Percentiles rank a stretch among this genome's conserved stretches.
phyloP scores from a whole-genome alignment of 192 early-diverging fungal genomes.

The Umbelopsis sp. region DNA sequence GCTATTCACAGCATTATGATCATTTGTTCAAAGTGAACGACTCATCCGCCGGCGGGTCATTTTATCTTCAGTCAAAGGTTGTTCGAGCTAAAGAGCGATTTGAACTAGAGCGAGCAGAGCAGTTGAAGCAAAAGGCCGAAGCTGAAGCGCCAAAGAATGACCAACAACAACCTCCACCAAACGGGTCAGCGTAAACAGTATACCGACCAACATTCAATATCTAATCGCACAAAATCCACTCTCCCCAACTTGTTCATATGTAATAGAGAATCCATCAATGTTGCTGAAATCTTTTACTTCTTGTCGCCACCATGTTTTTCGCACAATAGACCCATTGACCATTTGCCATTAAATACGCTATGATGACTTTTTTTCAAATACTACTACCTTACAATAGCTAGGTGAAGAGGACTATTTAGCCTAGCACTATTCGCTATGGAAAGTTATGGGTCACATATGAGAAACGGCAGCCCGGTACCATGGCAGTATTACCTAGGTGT shows the following conservation, averaged over 20 bases:
- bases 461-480: too few relatives aligned
- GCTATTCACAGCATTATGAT: constrained; percentile 69
- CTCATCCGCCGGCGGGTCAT: constrained; percentile 82
- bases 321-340: not conserved
- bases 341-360: not conserved
- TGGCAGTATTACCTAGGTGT: too few relatives aligned
- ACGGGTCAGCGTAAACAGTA: not conserved
- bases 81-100: constrained; percentile 92
- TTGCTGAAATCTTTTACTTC: constrained; percentile 1
- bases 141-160: constrained; percentile 16
- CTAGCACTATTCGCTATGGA: too few relatives aligned
- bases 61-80: constrained; percentile 95
- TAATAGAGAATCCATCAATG: constrained; percentile 11
- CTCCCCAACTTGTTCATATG: constrained; percentile 19
- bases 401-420: too few relatives aligned
- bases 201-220: not conserved
- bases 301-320: too few relatives aligned
- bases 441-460: too few relatives aligned
- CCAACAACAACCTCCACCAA: constrained; percentile 5
- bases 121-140: constrained; percentile 40
- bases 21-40: constrained; percentile 89
- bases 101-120: constrained; percentile 81
- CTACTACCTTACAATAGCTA: too few relatives aligned
- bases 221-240: not conserved
- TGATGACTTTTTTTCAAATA: too few relatives aligned